A percentile compares a stretch with the other conserved stretches of the same genome.
Conservation (phyloP, 805 yeast genomes). For the Naumovozyma castellii region DNA sequence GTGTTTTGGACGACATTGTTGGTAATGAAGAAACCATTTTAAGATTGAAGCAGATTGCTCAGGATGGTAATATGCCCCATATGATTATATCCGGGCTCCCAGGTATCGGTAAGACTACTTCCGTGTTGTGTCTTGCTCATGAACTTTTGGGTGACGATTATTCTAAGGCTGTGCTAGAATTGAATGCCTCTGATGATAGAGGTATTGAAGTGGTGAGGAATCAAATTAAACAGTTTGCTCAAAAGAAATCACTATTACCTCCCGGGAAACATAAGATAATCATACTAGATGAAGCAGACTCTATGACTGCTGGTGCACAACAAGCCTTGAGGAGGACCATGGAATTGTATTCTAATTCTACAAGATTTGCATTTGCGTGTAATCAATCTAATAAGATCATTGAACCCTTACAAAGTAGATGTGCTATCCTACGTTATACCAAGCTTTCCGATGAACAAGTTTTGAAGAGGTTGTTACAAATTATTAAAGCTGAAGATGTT, state of each 20-base stretch:
- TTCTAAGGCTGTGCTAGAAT: slow-evolving; percentile 77
- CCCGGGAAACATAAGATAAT: slow-evolving; percentile 87
- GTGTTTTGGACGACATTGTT: slow-evolving; percentile 68
- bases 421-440: slow-evolving; percentile 84
- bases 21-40: slow-evolving; percentile 89
- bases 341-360: slow-evolving; percentile 92
- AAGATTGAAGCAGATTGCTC: slow-evolving; percentile 71
- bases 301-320: slow-evolving; percentile 95
- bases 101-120: slow-evolving; percentile 95
- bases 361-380: slow-evolving; percentile 98
- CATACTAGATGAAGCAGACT: slow-evolving; percentile 90
- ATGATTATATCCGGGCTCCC: slow-evolving; percentile 92
- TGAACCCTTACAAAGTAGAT: slow-evolving; percentile 92
- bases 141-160: slow-evolving; percentile 69
- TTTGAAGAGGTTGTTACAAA: slow-evolving; percentile 60
- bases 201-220: slow-evolving; percentile 95
- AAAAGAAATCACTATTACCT: slow-evolving; percentile 79
- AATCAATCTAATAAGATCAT: slow-evolving; percentile 90
- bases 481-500: slow-evolving; percentile 60
- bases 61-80: slow-evolving; percentile 95
- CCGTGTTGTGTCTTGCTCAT: slow-evolving; percentile 80
- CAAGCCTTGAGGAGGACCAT: slow-evolving; percentile 89
- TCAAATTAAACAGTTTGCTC: slow-evolving; percentile 91
- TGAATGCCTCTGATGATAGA: slow-evolving; percentile 94
- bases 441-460: slow-evolving; percentile 80